Evolutionary conservation across 2,329 filamentous ascomycete species (phyloP).

Genomic region (Neodidymelliopsis sp.): DNA sequence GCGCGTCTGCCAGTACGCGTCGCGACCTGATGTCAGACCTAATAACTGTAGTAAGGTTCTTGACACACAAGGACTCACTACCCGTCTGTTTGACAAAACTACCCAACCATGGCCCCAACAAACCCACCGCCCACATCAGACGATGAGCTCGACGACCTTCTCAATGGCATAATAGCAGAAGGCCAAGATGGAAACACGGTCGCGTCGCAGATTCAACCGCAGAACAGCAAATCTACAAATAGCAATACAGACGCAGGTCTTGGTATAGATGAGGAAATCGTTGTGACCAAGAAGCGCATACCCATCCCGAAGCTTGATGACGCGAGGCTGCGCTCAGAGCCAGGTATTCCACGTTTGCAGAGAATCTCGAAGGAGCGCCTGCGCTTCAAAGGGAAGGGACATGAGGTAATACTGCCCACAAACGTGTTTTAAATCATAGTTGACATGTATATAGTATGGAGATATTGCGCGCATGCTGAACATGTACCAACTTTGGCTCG

Average conservation of each 20-base stretch:
- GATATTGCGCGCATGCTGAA: conserved; percentile 83
- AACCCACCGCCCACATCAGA: conserved; percentile 32
- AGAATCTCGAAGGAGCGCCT: conserved; percentile 72
- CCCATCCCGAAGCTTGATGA: conserved; percentile 90
- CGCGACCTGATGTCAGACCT: neutral
- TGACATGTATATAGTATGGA: conserved; percentile 68
- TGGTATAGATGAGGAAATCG: conserved; percentile 87
- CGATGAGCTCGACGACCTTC: conserved; percentile 70
- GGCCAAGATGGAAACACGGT: conserved; percentile 56
- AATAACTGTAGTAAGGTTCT: no score
- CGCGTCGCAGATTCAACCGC: conserved; percentile 17
- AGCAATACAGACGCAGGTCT: conserved; percentile 61
- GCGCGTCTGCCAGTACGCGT: neutral
- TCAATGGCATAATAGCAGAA: conserved; percentile 73
- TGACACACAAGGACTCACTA: neutral
- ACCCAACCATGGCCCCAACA: conserved; percentile 30
- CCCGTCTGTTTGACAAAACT: neutral
- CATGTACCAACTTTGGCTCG: conserved; percentile 95
- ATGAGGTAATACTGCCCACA: conserved; percentile 69
- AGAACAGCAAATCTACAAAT: conserved; percentile 26
- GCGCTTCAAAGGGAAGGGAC: conserved; percentile 89
- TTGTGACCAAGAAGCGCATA: conserved; percentile 77
- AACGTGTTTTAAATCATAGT: neutral
- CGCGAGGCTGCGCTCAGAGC: conserved; percentile 77
- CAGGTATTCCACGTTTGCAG: conserved; percentile 83